phyloP scores from a whole-genome alignment of 345 rosid species.

The Trapa incisa region DNA sequence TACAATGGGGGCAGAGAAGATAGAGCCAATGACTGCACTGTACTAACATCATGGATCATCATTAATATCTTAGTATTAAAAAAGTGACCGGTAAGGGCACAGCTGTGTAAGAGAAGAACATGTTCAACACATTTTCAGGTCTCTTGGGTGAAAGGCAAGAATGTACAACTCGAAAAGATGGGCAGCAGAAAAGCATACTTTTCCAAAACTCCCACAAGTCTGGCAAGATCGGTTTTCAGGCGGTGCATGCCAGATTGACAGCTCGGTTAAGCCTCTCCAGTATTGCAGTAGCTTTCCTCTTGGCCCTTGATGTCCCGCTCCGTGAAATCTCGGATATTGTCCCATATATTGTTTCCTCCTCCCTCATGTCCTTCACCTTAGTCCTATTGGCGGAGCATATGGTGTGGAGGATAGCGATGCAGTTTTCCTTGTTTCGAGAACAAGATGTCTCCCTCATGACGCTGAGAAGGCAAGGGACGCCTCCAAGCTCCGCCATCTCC shows the following conservation, averaged over 20 bases:
- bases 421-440: conserved; percentile 78
- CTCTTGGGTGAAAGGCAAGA: conserved; percentile 16
- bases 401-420: conserved; percentile 59
- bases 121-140: conserved; percentile 7
- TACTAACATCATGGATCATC: neutral
- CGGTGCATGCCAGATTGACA: conserved; percentile 72
- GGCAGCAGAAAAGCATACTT: conserved; percentile 16
- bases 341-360: conserved; percentile 52
- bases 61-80: neutral
- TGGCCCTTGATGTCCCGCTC: conserved; percentile 86
- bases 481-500: conserved; percentile 60
- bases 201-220: neutral
- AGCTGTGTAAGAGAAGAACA: neutral
- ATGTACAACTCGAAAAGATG: conserved; percentile 21
- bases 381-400: conserved; percentile 63
- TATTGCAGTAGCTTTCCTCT: conserved; percentile 75
- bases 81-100: conserved; percentile 2
- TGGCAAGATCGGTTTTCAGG: conserved; percentile 24
- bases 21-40: neutral
- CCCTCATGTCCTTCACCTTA: conserved; percentile 60
- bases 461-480: conserved; percentile 61
- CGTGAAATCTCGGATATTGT: conserved; percentile 67
- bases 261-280: conserved; percentile 63
- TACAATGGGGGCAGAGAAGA: neutral
- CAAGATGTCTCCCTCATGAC: conserved; percentile 58